A percentile compares a stretch with the other conserved stretches of the same genome.
Evolutionary conservation across 148 eudicot genomes (phyloP).

Genomic region (Silene latifolia): DNA sequence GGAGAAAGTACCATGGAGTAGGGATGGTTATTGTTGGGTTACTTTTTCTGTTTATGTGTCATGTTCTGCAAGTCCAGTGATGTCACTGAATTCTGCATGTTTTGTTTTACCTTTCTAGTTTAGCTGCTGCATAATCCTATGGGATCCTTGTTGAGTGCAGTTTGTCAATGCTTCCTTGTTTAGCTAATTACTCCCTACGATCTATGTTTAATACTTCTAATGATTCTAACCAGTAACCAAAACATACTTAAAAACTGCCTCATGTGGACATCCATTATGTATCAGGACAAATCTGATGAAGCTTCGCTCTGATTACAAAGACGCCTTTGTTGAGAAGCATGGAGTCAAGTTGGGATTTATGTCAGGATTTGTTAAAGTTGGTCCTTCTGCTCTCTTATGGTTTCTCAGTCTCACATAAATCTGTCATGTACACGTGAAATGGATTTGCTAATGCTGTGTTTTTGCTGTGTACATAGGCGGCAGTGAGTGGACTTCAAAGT

Average conservation of each 20-base stretch:
- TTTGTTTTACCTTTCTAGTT: background rate
- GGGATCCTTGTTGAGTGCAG: background rate
- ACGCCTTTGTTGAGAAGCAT: conserved; percentile 91
- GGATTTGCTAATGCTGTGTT: conserved; percentile 10
- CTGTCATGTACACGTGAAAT: background rate
- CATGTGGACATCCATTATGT: background rate
- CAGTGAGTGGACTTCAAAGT: conserved; percentile 83
- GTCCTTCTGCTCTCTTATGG: conserved; percentile 12
- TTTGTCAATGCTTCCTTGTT: background rate
- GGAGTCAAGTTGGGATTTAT: conserved; percentile 95
- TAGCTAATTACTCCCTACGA: background rate
- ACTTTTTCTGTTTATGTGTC: background rate
- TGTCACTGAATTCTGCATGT: background rate
- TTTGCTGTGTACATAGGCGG: conserved; percentile 46
- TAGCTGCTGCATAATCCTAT: background rate
- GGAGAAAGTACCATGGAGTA: background rate
- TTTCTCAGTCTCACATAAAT: background rate
- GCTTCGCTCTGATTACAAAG: conserved; percentile 95
- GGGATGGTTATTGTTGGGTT: background rate
- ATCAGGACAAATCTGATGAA: conserved; percentile 98
- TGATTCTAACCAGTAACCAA: background rate
- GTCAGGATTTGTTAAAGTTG: conserved; percentile 95
- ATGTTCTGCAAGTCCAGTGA: background rate
- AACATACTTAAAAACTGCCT: background rate
- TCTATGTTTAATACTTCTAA: background rate